A percentile compares a stretch with the other conserved stretches of the same genome.
Conservation (phyloP, 2,329 filamentous ascomycete species). For the Pestalotiopsis sp. region DNA sequence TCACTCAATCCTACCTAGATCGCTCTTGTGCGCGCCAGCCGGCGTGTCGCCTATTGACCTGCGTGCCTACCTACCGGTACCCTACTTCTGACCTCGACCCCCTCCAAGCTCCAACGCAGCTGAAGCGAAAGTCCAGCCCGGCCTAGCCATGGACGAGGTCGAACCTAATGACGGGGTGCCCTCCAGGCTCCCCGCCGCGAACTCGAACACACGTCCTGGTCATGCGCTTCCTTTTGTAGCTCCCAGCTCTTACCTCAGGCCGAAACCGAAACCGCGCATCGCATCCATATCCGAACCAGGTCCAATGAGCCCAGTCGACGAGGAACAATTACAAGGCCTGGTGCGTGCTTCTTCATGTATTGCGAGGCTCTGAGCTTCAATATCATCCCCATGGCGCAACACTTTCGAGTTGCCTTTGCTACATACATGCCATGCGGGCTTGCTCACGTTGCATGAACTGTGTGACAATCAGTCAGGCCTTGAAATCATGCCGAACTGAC, state of each 20-base stretch:
- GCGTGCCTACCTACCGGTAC: no score
- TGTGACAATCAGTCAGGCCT: background rate
- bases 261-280: constrained; percentile 41
- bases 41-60: background rate
- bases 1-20: background rate
- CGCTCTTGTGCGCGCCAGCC: background rate
- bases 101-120: background rate
- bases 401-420: background rate
- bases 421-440: background rate
- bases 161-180: constrained; percentile 9
- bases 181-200: constrained; percentile 11
- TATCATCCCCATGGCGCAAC: background rate
- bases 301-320: constrained; percentile 66
- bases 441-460: constrained; percentile 4
- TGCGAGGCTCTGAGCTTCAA: background rate
- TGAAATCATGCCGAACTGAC: constrained; percentile 1
- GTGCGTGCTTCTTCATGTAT: constrained; percentile 51
- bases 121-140: background rate
- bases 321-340: constrained; percentile 77
- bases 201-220: constrained; percentile 28
- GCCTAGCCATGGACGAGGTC: constrained; percentile 8
- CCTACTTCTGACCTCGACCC: no score
- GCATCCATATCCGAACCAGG: constrained; percentile 44
- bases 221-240: constrained; percentile 60
- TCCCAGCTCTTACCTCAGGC: constrained; percentile 61